These are phyloP conservation scores for Podospora sp. DNA, from an alignment of 495 filamentous ascomycete genomes.

Conservation along the genomic window DNA sequence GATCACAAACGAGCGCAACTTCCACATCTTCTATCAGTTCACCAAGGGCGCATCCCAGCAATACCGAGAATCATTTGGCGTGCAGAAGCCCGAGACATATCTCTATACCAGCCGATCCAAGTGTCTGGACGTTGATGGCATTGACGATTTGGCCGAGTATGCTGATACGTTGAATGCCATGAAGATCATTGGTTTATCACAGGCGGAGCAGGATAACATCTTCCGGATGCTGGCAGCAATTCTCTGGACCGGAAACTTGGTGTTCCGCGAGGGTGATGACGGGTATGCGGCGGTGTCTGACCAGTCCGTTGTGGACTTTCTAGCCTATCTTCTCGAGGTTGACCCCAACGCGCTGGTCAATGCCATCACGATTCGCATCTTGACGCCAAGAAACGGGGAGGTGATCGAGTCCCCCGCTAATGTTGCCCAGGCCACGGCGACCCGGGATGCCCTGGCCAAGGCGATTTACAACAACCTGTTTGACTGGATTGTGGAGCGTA, in stretches of 20 bases:
- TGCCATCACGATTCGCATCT: constrained; percentile 83
- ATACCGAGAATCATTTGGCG: constrained; percentile 81
- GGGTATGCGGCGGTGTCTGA: constrained; percentile 86
- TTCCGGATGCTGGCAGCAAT: constrained; percentile 95
- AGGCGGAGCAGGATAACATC: constrained; percentile 91
- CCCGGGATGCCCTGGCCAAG: constrained; percentile 90
- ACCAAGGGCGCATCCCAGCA: constrained; percentile 88
- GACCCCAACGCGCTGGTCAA: constrained; percentile 78
- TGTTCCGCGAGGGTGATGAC: constrained; percentile 82
- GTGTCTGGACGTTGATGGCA: constrained; percentile 89
- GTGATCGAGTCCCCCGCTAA: constrained; percentile 94
- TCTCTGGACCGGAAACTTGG: constrained; percentile 92
- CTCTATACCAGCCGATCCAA: constrained; percentile 93
- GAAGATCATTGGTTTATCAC: constrained; percentile 85
- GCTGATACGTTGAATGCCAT: constrained; percentile 92
- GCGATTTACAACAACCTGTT: constrained; percentile 98
- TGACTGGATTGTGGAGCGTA: constrained; percentile 95
- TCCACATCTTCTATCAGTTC: constrained; percentile 99
- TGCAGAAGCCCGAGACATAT: constrained; percentile 92
- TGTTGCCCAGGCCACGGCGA: constrained; percentile 84
- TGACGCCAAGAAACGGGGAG: constrained; percentile 84
- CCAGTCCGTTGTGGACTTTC: constrained; percentile 87
- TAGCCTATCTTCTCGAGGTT: constrained; percentile 92
- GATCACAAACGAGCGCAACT: constrained; percentile 93
- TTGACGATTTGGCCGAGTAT: constrained; percentile 91